phyloP scores from a whole-genome alignment of 202 grass and related monocot genomes.

The Zoysia matrella region DNA sequence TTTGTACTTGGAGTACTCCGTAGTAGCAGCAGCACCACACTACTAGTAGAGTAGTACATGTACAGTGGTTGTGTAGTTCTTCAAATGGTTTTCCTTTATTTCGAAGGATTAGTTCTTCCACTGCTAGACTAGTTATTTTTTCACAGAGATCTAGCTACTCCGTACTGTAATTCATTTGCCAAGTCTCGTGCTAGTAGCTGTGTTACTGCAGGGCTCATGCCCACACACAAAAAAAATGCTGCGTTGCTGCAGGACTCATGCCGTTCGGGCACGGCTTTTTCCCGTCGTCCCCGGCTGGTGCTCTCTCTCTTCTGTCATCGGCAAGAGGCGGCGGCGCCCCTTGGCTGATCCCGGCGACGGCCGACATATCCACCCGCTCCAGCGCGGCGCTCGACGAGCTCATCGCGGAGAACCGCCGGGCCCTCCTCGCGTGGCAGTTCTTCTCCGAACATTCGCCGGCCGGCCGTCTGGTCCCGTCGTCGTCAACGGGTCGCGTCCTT shows the following conservation, averaged over 20 bases:
- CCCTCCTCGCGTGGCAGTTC: slow-evolving; percentile 64
- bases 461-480: neutral
- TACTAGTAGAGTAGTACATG: too few relatives aligned
- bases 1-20: too few relatives aligned
- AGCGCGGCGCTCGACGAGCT: slow-evolving; percentile 86
- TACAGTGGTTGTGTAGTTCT: too few relatives aligned
- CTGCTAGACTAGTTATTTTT: too few relatives aligned
- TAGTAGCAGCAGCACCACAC: too few relatives aligned
- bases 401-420: slow-evolving; percentile 87
- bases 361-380: slow-evolving; percentile 75
- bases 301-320: slow-evolving; percentile 99
- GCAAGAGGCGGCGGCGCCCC: slow-evolving; percentile 50
- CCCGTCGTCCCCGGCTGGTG: slow-evolving; percentile 60
- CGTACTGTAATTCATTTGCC: too few relatives aligned
- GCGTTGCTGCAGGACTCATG: slow-evolving; percentile 50
- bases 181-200: too few relatives aligned
- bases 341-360: slow-evolving; percentile 53
- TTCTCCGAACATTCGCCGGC: slow-evolving; percentile 43
- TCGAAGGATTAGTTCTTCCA: too few relatives aligned
- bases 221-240: too few relatives aligned
- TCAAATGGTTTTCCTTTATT: too few relatives aligned
- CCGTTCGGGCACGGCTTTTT: slow-evolving; percentile 1
- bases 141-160: too few relatives aligned
- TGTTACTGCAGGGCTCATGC: too few relatives aligned
- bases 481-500: neutral